A percentile compares a stretch with the other conserved stretches of the same genome.
Conservation (phyloP, 2,329 filamentous ascomycete species). For the Hymenotorrendiella dingleyae region DNA sequence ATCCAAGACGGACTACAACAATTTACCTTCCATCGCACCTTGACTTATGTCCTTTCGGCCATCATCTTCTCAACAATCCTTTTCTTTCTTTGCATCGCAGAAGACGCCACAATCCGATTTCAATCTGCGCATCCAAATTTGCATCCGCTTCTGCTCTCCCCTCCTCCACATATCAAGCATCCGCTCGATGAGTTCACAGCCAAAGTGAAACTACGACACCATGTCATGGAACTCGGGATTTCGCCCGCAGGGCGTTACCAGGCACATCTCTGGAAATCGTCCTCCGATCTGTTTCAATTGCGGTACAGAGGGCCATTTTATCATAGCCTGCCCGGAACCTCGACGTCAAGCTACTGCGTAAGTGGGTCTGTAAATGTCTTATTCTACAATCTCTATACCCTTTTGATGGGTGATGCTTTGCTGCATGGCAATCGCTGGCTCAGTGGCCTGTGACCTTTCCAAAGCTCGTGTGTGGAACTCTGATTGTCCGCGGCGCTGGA, state of each 20-base stretch:
- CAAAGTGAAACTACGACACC: slow-evolving; percentile 1
- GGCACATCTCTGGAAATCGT: slow-evolving; percentile 15
- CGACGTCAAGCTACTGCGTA: slow-evolving; percentile 45
- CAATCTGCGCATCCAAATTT: neutral
- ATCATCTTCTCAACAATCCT: neutral
- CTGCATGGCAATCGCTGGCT: too few species aligned
- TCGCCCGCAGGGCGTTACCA: slow-evolving; percentile 12
- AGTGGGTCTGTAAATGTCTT: slow-evolving; percentile 28
- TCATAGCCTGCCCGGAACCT: slow-evolving; percentile 47
- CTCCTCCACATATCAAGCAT: neutral
- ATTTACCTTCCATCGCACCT: neutral
- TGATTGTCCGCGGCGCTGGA: too few species aligned
- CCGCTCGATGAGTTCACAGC: slow-evolving; percentile 14
- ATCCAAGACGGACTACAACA: too few species aligned
- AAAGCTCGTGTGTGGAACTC: too few species aligned
- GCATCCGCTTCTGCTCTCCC: neutral
- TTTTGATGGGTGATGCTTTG: too few species aligned
- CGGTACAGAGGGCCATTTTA: slow-evolving; percentile 44
- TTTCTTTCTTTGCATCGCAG: neutral
- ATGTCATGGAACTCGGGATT: slow-evolving; percentile 25
- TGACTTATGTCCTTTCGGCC: neutral
- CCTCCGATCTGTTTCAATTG: slow-evolving; percentile 49
- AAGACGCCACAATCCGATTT: neutral
- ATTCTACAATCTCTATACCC: too few species aligned
- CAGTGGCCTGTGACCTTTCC: too few species aligned